Percentiles rank a stretch among this genome's conserved stretches.
Evolutionary conservation across 148 eudicot species (phyloP).

Genomic region (Rhododendron mucronatum): DNA sequence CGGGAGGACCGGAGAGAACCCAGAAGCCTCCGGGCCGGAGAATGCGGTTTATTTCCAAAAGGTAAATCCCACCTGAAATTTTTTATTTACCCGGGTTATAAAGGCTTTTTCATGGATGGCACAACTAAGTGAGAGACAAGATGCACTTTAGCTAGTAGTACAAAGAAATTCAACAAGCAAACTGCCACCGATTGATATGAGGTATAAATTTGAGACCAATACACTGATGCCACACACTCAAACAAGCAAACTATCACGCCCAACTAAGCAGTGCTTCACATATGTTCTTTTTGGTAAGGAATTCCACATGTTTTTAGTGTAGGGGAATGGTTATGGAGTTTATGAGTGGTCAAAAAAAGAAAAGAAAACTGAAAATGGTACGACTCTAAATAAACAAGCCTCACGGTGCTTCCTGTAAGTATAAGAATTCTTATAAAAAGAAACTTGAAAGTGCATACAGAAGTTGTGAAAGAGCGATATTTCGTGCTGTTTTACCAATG

Average conservation of each 20-base stretch:
- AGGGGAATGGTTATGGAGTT: background rate
- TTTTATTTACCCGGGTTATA: background rate
- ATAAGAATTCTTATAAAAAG: background rate
- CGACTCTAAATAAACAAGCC: background rate
- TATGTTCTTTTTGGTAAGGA: background rate
- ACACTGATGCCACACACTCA: background rate
- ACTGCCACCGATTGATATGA: background rate
- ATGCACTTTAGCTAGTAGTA: background rate
- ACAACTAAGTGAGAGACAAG: background rate
- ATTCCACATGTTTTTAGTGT: background rate
- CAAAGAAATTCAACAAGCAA: background rate
- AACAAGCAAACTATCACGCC: background rate
- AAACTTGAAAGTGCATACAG: background rate
- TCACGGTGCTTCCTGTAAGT: background rate
- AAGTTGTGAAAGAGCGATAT: background rate
- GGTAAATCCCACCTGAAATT: slow-evolving; percentile 74
- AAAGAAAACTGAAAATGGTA: background rate
- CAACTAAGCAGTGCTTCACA: background rate
- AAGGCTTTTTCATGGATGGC: background rate
- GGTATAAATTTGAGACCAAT: background rate
- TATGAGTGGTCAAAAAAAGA: background rate
- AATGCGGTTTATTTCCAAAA: slow-evolving; percentile 74
- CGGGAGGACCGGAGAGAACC: slow-evolving; percentile 93
- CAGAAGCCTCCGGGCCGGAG: slow-evolving; percentile 91
- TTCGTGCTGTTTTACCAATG: background rate